Evolutionary conservation across 1,139 yeast species (phyloP).

Genomic region (Nakaseomyces glabratus): DNA sequence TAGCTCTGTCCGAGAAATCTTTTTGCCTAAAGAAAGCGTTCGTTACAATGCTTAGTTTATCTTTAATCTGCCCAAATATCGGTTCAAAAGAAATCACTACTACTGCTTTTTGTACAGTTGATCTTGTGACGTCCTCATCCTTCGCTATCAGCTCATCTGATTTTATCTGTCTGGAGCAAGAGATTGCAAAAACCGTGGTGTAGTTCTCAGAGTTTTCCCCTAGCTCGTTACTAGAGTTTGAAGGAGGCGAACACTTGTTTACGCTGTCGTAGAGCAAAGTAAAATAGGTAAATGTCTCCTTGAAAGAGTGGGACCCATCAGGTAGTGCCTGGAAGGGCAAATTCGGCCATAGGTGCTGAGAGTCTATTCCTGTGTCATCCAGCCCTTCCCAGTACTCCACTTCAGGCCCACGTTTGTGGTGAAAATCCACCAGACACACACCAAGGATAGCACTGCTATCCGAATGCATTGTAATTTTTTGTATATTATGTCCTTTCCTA

Average conservation of each 20-base stretch:
- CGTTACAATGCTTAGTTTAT: conserved; percentile 82
- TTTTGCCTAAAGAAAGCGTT: conserved; percentile 76
- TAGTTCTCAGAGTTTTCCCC: conserved; percentile 34
- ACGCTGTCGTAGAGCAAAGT: conserved; percentile 69
- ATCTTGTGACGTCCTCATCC: conserved; percentile 67
- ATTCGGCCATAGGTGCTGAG: conserved; percentile 64
- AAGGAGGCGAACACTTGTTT: conserved; percentile 25
- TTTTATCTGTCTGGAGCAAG: conserved; percentile 80
- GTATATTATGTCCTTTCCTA: too few relatives aligned
- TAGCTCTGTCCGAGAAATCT: conserved; percentile 58
- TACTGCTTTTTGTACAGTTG: conserved; percentile 84
- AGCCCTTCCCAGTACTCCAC: conserved; percentile 85
- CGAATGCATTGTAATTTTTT: too few relatives aligned
- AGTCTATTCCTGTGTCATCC: conserved; percentile 33
- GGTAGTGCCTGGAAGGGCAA: conserved; percentile 92
- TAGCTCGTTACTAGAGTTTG: too few relatives aligned
- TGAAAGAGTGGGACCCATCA: conserved; percentile 88
- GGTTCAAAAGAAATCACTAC: conserved; percentile 86
- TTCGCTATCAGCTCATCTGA: conserved; percentile 50
- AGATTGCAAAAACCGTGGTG: conserved; percentile 82
- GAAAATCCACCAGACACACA: conserved; percentile 84
- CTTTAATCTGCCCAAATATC: conserved; percentile 77
- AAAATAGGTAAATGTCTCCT: conserved; percentile 88
- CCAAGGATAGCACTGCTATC: conserved; percentile 62
- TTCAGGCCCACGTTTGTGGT: conserved; percentile 91